Evolutionary conservation across 371 early-diverging fungal species (phyloP), one percentile per base, ranked within the genome.

Genomic region (Syncephalis plumigaleata): DNA sequence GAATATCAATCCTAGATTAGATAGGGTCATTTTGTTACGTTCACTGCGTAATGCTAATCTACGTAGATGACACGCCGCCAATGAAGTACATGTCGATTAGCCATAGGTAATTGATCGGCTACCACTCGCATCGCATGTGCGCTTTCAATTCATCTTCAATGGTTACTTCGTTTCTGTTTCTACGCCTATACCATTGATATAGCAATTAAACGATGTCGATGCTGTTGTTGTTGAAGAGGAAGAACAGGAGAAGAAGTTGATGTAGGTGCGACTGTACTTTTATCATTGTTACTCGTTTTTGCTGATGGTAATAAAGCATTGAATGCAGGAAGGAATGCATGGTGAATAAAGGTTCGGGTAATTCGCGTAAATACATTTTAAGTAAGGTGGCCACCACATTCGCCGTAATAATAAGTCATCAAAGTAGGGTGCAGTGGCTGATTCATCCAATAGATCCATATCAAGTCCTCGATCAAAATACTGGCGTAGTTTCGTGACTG

Each of bases 311-410:
- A 22, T 13, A 13, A 18, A 20, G 43, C 15, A 22, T 43, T 43
- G 11, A 43, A 43, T 16, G 13, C 3, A 9, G 43, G 43, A 2
- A 43, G 43, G 2, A 43, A 11, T 5, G 11, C 21, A 13, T 43
- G 9, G 43, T 9, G 21, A 43, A 22, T 11, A 43, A 22, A 5
- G 21, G 21, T 22, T 43, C 43, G 9, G 43, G 43, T 9, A 43
- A 18, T 43, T 43, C 43, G 21, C 43, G 43, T 13, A 43, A 24
- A 24, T 43, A 43, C 43, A 43, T 43, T 22, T 43, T 43, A 13
- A 43, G 22, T 20, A 43, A 22, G 7, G 43, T 43, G 2, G 43
- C 43, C 4, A 24, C 43, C 13, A 22, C 21, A 22, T 43, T 43
- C 21, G 43, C 31, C 4, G 31, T 31, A 31, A 31, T 31, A 7